Percentiles rank a stretch among this genome's conserved stretches.
phyloP scores from a whole-genome alignment of 257 asterid genomes.

The Knoxia roxburghii region DNA sequence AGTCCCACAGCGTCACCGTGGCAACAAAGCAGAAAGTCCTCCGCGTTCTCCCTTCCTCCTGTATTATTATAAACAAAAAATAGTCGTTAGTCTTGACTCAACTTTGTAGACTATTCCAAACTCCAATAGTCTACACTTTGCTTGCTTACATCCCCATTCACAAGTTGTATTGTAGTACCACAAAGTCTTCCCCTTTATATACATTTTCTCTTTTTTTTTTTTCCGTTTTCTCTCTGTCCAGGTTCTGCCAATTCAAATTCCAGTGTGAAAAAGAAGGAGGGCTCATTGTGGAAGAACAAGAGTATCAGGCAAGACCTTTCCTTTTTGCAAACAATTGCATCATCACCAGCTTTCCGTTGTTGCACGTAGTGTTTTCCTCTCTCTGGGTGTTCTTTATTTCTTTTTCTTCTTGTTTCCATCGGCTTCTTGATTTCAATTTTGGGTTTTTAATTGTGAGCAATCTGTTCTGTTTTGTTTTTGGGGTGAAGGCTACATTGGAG shows the following conservation, averaged over 20 bases:
- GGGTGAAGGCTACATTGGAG: background rate
- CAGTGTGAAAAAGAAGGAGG: background rate
- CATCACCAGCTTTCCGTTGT: background rate
- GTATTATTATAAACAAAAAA: no score
- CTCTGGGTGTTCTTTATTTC: no score
- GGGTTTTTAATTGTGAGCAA: background rate
- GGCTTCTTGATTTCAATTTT: background rate
- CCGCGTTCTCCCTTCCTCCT: no score
- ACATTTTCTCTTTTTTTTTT: background rate
- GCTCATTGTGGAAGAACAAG: background rate
- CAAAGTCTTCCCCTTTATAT: background rate
- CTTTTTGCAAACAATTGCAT: background rate
- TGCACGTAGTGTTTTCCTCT: background rate
- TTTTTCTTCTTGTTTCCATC: no score
- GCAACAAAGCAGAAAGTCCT: background rate
- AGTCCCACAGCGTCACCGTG: background rate
- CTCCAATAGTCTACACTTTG: no score
- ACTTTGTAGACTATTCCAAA: no score
- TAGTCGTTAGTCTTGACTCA: no score
- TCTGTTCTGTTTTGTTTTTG: background rate
- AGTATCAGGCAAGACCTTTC: background rate
- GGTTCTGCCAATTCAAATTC: constrained; percentile 5
- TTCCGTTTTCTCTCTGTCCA: background rate
- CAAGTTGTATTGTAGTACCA: background rate
- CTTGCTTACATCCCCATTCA: no score